These are phyloP conservation scores for Hypoxylon crocopeplum DNA, from an alignment of 495 filamentous ascomycete species.

Conservation along the genomic window DNA sequence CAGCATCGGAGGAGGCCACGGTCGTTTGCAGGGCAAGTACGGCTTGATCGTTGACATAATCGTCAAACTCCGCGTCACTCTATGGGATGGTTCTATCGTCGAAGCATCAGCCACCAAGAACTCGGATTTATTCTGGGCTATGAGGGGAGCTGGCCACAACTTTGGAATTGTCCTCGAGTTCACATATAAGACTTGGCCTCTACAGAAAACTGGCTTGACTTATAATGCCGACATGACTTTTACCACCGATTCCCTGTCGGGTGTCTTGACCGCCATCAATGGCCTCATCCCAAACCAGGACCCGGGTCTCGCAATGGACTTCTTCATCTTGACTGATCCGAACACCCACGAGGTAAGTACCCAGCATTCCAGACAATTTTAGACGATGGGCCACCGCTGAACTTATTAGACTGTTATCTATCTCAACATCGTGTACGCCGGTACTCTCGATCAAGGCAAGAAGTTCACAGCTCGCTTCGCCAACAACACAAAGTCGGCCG, in stretches of 20 bases:
- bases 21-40: constrained; percentile 61
- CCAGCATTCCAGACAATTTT: background rate
- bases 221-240: constrained; percentile 18
- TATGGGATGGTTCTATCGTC: constrained; percentile 61
- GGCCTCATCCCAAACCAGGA: background rate
- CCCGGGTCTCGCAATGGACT: background rate
- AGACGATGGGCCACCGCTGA: background rate
- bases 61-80: constrained; percentile 62
- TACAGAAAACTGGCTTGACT: background rate
- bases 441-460: background rate
- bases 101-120: constrained; percentile 50
- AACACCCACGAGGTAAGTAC: background rate
- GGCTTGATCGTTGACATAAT: constrained; percentile 66
- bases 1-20: constrained; percentile 65
- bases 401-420: background rate
- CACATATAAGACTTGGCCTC: constrained; percentile 10
- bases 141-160: constrained; percentile 58
- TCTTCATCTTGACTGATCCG: background rate
- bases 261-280: constrained; percentile 9
- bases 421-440: background rate
- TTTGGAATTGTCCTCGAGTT: constrained; percentile 50
- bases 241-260: constrained; percentile 4
- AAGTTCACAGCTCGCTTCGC: background rate
- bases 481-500: background rate
- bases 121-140: constrained; percentile 57